Percentiles rank a stretch among this genome's conserved stretches.
Conservation (phyloP, 2,329 filamentous ascomycete genomes). For the Diaporthe eres region DNA sequence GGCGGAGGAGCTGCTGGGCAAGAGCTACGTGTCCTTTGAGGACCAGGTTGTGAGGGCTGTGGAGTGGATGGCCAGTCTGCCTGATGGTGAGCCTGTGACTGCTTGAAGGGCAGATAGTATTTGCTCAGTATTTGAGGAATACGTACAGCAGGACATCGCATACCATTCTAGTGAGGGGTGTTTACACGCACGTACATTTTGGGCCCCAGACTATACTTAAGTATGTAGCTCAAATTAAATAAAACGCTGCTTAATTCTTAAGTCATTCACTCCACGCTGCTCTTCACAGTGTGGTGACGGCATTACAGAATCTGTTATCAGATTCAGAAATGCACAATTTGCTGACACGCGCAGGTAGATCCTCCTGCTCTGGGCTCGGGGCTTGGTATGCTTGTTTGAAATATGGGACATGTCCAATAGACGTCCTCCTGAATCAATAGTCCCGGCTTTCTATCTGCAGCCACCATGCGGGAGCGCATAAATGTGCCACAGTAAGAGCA, state of each 20-base stretch:
- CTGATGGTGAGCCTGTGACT: not conserved
- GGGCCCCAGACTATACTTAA: not conserved
- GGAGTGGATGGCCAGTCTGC: conserved; percentile 22
- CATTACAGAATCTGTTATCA: not conserved
- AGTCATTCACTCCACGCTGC: not conserved
- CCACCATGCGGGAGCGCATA: not conserved
- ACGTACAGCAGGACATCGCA: not conserved
- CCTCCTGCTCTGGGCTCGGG: not conserved
- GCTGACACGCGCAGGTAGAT: not conserved
- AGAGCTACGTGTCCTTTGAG: conserved; percentile 23
- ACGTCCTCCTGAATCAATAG: not conserved
- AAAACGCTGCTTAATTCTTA: too few relatives aligned
- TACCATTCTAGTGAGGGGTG: too few relatives aligned
- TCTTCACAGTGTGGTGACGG: not conserved
- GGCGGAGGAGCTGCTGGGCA: conserved; percentile 19
- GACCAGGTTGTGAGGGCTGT: conserved; percentile 22
- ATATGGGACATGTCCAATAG: not conserved
- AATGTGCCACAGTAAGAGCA: not conserved
- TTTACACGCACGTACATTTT: not conserved
- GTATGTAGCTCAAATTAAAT: not conserved
- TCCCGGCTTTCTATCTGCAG: not conserved
- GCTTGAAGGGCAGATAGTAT: not conserved
- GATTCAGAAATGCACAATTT: not conserved
- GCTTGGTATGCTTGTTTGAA: not conserved
- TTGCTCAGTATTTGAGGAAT: not conserved